Conservation (phyloP, 257 asterid genomes). For the Echium plantagineum region DNA sequence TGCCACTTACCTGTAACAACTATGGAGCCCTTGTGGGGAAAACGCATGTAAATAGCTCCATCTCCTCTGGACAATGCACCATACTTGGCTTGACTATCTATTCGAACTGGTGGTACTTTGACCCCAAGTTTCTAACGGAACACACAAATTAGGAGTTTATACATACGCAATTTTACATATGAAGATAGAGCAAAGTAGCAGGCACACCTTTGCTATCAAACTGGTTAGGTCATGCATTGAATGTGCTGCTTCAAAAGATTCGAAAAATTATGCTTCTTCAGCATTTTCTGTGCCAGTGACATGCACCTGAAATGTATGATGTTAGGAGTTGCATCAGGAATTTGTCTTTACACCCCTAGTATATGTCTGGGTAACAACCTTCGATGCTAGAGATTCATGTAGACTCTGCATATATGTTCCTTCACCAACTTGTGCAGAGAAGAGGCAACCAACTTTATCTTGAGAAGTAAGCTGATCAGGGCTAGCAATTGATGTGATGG, state of each 20-base stretch:
- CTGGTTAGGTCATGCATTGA: constrained; percentile 72
- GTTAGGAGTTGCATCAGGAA: background rate
- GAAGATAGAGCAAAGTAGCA: background rate
- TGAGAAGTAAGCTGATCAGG: constrained; percentile 13
- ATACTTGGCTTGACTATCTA: constrained; percentile 95
- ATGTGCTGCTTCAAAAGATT: constrained; percentile 92
- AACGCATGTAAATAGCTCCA: constrained; percentile 92
- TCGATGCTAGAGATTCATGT: constrained; percentile 51
- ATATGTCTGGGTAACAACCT: constrained; percentile 25
- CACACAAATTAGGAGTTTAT: constrained; percentile 10
- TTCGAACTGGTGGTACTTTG: constrained; percentile 85
- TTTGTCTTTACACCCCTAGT: background rate
- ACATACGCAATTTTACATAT: background rate
- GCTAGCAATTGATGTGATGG: constrained; percentile 45
- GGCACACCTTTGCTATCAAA: constrained; percentile 59
- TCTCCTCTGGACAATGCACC: constrained; percentile 99
- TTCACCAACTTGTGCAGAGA: constrained; percentile 58
- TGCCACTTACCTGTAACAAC: constrained; percentile 63
- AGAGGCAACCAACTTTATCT: constrained; percentile 68
- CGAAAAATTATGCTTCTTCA: constrained; percentile 90
- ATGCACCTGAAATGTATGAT: constrained; percentile 45
- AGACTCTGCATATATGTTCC: constrained; percentile 85
- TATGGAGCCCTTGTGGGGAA: constrained; percentile 77
- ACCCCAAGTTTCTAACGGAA: constrained; percentile 70
- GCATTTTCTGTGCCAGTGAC: constrained; percentile 57